phyloP scores from a whole-genome alignment of 176 grass and related monocot genomes.

The Oryza punctata region DNA sequence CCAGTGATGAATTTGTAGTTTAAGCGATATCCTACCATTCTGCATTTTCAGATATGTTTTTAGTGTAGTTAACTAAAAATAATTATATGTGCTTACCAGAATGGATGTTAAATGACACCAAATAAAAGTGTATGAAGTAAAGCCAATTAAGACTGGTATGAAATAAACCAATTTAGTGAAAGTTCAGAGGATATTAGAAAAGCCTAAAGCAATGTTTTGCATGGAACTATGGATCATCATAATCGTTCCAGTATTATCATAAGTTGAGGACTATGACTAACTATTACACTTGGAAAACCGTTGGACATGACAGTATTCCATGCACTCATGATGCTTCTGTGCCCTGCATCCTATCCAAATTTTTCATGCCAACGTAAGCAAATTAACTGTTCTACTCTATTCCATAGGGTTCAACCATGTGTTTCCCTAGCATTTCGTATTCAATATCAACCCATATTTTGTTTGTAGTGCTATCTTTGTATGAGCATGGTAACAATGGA shows the following conservation, averaged over 20 bases:
- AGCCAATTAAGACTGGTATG: slow-evolving; percentile 7
- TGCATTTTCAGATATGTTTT: slow-evolving; percentile 10
- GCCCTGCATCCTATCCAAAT: neutral
- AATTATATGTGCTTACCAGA: neutral
- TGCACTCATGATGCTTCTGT: neutral
- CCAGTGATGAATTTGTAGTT: slow-evolving; percentile 5
- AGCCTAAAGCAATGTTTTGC: neutral
- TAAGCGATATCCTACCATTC: neutral
- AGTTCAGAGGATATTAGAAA: neutral
- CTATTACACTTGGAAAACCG: neutral
- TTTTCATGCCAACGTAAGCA: slow-evolving; percentile 7
- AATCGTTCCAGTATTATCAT: slow-evolving; percentile 6
- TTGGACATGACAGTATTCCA: neutral
- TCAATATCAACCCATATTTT: slow-evolving; percentile 2
- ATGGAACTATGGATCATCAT: neutral
- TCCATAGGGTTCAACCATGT: neutral
- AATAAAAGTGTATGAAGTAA: slow-evolving; percentile 23
- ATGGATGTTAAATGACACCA: neutral
- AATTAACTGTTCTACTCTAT: neutral
- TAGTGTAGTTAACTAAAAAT: neutral
- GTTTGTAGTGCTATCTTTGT: neutral
- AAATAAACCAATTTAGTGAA: slow-evolving; percentile 12
- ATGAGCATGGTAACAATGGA: slow-evolving; percentile 11
- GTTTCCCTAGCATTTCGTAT: neutral
- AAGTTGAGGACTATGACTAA: slow-evolving; percentile 18